Conservation (phyloP, 176 grass and related monocot species). For the Lolium multiflorum region DNA sequence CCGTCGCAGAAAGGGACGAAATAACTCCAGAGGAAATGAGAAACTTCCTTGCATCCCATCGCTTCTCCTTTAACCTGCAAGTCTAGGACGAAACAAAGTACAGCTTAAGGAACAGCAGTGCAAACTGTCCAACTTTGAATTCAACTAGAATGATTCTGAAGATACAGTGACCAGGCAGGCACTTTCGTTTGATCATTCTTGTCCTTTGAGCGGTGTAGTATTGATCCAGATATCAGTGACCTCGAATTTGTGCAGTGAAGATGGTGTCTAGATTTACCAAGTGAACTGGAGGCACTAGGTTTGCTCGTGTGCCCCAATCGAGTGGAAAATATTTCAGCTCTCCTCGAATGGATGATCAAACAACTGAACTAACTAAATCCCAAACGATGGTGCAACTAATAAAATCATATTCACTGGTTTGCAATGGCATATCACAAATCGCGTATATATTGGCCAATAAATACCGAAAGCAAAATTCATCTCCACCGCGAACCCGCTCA, state of each 20-base stretch:
- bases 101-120: conserved; percentile 34
- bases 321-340: too few species aligned
- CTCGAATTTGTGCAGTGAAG: too few species aligned
- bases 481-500: background rate
- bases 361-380: too few species aligned
- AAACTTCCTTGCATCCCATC: conserved; percentile 89
- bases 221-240: background rate
- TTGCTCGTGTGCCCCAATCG: too few species aligned
- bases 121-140: background rate
- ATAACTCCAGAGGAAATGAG: conserved; percentile 83
- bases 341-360: too few species aligned
- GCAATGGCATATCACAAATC: background rate
- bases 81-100: conserved; percentile 75
- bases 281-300: too few species aligned
- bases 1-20: conserved; percentile 88
- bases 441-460: background rate
- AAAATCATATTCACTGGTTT: too few species aligned
- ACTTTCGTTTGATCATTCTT: background rate
- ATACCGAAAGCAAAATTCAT: background rate
- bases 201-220: background rate
- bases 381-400: too few species aligned
- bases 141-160: background rate
- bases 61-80: conserved; percentile 99
- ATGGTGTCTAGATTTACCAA: too few species aligned
- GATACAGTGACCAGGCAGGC: background rate